Percentiles rank a stretch among this genome's conserved stretches.
Evolutionary conservation across 1,284 basidiomycete genomes (phyloP).

Genomic region (Rhodotorula sp.): DNA sequence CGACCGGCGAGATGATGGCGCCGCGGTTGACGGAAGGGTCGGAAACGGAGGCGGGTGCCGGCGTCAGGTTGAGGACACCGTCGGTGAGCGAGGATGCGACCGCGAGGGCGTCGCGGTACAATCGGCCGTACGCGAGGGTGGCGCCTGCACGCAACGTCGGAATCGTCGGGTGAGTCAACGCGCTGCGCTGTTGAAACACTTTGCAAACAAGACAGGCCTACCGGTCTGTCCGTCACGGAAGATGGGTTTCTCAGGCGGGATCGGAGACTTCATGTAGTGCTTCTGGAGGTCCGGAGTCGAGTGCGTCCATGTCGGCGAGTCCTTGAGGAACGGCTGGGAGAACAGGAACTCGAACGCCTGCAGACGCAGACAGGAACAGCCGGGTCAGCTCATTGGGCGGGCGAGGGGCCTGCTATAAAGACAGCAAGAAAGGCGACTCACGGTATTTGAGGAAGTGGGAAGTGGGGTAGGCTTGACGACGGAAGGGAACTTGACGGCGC

Average conservation of each 20-base stretch:
- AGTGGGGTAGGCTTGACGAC: slow-evolving; percentile 4
- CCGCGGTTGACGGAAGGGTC: slow-evolving; percentile 33
- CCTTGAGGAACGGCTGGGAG: slow-evolving; percentile 36
- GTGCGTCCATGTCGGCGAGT: slow-evolving; percentile 20
- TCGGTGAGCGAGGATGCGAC: slow-evolving; percentile 34
- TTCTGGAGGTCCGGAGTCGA: slow-evolving; percentile 25
- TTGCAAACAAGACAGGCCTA: not conserved
- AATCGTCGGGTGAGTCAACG: not conserved
- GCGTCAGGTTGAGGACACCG: slow-evolving; percentile 21
- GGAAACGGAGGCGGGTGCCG: slow-evolving; percentile 20
- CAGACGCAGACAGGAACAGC: not conserved
- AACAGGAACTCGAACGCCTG: slow-evolving; percentile 39
- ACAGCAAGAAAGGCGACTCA: not conserved
- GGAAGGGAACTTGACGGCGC: slow-evolving; percentile 21
- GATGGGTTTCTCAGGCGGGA: slow-evolving; percentile 32
- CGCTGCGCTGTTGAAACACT: no score
- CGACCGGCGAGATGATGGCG: slow-evolving; percentile 44
- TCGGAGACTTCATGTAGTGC: slow-evolving; percentile 15
- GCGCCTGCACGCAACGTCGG: slow-evolving; percentile 11
- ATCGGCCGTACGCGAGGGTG: slow-evolving; percentile 29
- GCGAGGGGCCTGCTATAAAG: no score
- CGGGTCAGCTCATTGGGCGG: not conserved
- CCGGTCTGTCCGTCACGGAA: slow-evolving; percentile 36
- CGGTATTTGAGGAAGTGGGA: slow-evolving; percentile 28
- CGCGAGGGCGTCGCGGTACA: slow-evolving; percentile 28